Evolutionary conservation across 2,329 filamentous ascomycete species (phyloP).

Genomic region (Colletotrichum viniferum): DNA sequence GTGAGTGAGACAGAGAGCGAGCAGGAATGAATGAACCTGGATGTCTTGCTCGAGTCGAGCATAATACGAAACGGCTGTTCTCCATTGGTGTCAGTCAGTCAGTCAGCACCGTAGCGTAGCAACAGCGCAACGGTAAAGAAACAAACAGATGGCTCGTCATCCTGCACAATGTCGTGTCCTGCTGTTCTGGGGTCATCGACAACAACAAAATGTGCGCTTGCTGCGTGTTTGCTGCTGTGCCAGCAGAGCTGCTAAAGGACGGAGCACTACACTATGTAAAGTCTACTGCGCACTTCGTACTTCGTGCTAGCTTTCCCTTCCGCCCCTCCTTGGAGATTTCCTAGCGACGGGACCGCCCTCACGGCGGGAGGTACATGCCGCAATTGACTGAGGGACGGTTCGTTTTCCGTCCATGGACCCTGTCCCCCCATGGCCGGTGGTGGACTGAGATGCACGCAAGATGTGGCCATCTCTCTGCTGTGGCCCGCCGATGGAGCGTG

Average conservation of each 20-base stretch:
- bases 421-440: not conserved
- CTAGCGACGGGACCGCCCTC: not conserved
- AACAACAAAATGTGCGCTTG: not conserved
- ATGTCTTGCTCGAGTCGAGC: not conserved
- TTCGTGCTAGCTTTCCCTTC: not conserved
- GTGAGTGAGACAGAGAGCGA: not conserved
- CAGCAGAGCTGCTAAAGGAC: not conserved
- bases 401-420: not conserved
- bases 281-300: not conserved
- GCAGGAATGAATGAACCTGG: not conserved
- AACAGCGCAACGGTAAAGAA: not conserved
- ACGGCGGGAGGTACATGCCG: not conserved
- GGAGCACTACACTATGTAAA: not conserved
- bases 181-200: not conserved
- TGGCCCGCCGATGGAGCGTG: not conserved
- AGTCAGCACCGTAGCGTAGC: not conserved
- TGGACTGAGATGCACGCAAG: conserved; percentile 18
- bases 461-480: conserved; percentile 3
- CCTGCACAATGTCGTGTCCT: not conserved
- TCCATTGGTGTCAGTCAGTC: not conserved
- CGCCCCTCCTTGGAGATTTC: not conserved
- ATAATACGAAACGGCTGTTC: not conserved
- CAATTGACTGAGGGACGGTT: not conserved
- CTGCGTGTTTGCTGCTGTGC: not conserved
- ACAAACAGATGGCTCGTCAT: not conserved